Base-by-base conservation (phyloP, 2,329 filamentous ascomycete genomes). In the Lecanicillium sp. region DNA sequence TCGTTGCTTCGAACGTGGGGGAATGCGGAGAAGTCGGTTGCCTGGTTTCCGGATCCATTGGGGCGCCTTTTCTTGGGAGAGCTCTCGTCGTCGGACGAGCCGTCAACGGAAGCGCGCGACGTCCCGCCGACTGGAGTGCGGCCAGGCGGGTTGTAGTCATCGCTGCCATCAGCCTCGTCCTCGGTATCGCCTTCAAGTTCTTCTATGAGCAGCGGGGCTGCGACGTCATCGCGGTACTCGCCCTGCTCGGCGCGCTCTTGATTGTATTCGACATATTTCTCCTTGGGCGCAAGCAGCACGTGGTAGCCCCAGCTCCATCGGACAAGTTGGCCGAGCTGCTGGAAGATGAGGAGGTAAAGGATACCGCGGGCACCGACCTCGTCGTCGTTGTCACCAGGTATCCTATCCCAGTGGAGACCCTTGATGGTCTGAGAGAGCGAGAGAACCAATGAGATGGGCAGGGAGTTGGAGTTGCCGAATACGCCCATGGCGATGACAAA, bases 291-390 rank as follows among this genome's bases (percentile, higher is more conserved):
- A n/a, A 98, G 74, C 15, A 98, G 74, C 30, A 97, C 84, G 59
- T 95, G 90, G 66, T 95, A 97, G 10, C 93, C 93, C 93, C 93
- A 98, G 54, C 88, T 96, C 93, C 93, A 98, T 51, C 93, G 81
- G 17, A 98, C 84, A 21, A 97, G 73, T 67, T 98, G 93, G 19
- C 93, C 93, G 3, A 98, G 79, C 65, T 98, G 93, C 69, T 98
- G 93, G 70, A 98, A 98, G 56, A 98, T 94, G 52, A 98, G 76
- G 10, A 98, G 77, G 62, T 98, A 98, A 1, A 98, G 72, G 52
- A 98, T 97, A 51, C 93, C 93, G 52, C 93, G 83, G 3, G 93
- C 91, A 20, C 81, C 90, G 17, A 98, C 93, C 65, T 97, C 89
- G 50, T 95, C 87, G 60, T 97, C 91, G 60, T 94, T 97, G 58